Evolutionary conservation across 2,329 filamentous ascomycete genomes (phyloP).

Genomic region (Zymoseptoria passerinii): DNA sequence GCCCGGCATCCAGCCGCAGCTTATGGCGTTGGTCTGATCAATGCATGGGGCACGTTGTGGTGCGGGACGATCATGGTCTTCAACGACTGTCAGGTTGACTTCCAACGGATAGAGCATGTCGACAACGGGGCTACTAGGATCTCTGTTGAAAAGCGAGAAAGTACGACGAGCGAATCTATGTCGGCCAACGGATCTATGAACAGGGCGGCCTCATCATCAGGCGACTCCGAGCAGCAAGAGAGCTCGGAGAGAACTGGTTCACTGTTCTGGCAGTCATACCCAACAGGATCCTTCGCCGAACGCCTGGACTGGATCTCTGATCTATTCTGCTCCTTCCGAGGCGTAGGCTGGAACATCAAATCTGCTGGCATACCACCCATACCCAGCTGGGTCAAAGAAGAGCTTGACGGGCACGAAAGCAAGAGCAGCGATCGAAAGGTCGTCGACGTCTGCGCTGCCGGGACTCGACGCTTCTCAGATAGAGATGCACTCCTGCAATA

Average conservation of each 20-base stretch:
- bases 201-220: neutral
- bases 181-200: neutral
- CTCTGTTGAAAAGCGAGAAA: neutral
- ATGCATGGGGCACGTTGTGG: slow-evolving; percentile 49
- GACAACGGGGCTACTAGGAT: slow-evolving; percentile 3
- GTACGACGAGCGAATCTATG: slow-evolving; percentile 1
- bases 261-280: slow-evolving; percentile 48
- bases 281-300: slow-evolving; percentile 38
- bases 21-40: slow-evolving; percentile 48
- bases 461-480: slow-evolving; percentile 32
- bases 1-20: slow-evolving; percentile 44
- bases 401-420: slow-evolving; percentile 27
- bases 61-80: slow-evolving; percentile 45
- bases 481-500: slow-evolving; percentile 28
- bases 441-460: slow-evolving; percentile 22
- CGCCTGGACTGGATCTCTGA: slow-evolving; percentile 52
- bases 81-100: slow-evolving; percentile 48
- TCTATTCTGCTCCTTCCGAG: slow-evolving; percentile 50
- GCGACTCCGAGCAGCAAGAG: neutral
- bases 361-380: slow-evolving; percentile 41
- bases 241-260: slow-evolving; percentile 11
- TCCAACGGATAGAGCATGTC: slow-evolving; percentile 46
- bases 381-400: slow-evolving; percentile 33
- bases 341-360: slow-evolving; percentile 53
- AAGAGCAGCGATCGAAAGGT: neutral